phyloP scores from a whole-genome alignment of 306 rosid species.

The Inga oerstediana region DNA sequence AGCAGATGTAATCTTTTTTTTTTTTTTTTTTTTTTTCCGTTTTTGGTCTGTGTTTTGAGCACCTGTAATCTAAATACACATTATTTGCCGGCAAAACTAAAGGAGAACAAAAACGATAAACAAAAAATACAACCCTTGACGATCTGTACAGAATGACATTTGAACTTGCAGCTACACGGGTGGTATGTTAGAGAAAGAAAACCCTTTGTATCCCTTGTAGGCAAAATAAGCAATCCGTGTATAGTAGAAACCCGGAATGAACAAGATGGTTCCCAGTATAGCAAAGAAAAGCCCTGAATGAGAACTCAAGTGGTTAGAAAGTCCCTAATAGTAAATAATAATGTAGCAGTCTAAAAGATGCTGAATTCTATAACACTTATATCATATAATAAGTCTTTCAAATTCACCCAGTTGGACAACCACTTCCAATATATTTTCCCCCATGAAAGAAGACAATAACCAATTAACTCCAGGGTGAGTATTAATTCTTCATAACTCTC shows the following conservation, averaged over 20 bases:
- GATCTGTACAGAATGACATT: constrained; percentile 40
- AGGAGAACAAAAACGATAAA: neutral
- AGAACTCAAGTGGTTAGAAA: constrained; percentile 18
- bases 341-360: neutral
- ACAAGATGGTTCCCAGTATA: constrained; percentile 73
- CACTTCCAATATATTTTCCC: neutral
- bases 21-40: neutral
- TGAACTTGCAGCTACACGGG: constrained; percentile 49
- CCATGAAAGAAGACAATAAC: constrained; percentile 12
- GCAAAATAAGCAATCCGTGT: constrained; percentile 98
- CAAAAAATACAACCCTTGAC: constrained; percentile 20
- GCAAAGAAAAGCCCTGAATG: constrained; percentile 86
- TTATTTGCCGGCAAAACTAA: neutral
- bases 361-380: neutral
- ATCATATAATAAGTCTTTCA: constrained; percentile 6
- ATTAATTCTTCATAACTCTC: neutral
- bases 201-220: constrained; percentile 93
- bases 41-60: neutral
- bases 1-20: neutral
- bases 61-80: constrained; percentile 31
- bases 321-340: neutral
- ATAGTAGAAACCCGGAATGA: constrained; percentile 96
- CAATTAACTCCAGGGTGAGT: neutral
- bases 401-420: neutral
- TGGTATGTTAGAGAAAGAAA: constrained; percentile 97